Conservation (phyloP, 306 rosid genomes). For the Trifolium subterraneum region DNA sequence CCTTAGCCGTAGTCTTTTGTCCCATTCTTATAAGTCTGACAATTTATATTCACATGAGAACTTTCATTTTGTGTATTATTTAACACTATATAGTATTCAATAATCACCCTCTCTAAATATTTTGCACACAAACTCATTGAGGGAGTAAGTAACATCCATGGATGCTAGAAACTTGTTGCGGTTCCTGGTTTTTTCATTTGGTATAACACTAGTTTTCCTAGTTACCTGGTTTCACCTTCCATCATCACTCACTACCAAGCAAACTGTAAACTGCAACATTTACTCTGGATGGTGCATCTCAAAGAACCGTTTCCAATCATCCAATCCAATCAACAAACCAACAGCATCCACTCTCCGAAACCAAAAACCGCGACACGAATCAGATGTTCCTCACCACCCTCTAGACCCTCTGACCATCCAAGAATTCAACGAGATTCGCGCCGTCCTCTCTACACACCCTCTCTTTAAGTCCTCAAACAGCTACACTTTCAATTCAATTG, state of each 20-base stretch:
- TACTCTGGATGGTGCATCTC: conserved; percentile 65
- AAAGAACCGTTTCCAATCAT: conserved; percentile 54
- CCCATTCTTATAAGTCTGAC: neutral
- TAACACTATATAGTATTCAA: neutral
- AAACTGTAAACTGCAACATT: conserved; percentile 57
- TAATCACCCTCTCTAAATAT: neutral
- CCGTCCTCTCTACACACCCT: conserved; percentile 59
- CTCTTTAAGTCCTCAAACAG: conserved; percentile 50
- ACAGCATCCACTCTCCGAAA: conserved; percentile 37
- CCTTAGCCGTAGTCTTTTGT: neutral
- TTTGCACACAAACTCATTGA: conserved; percentile 3
- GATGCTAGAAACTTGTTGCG: conserved; percentile 52
- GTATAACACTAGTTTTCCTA: conserved; percentile 43
- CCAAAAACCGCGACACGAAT: conserved; percentile 35
- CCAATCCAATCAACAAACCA: conserved; percentile 35
- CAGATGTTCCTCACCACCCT: conserved; percentile 77
- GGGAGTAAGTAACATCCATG: conserved; percentile 46
- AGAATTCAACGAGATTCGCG: conserved; percentile 59
- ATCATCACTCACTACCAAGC: conserved; percentile 34
- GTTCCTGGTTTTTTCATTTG: conserved; percentile 51
- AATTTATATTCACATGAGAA: neutral
- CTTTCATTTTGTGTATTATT: neutral
- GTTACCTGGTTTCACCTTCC: conserved; percentile 66
- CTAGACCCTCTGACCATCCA: conserved; percentile 77
- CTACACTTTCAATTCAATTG: conserved; percentile 58